phyloP scores from a whole-genome alignment of 1,284 basidiomycete genomes.

The Ustilago loliicola region DNA sequence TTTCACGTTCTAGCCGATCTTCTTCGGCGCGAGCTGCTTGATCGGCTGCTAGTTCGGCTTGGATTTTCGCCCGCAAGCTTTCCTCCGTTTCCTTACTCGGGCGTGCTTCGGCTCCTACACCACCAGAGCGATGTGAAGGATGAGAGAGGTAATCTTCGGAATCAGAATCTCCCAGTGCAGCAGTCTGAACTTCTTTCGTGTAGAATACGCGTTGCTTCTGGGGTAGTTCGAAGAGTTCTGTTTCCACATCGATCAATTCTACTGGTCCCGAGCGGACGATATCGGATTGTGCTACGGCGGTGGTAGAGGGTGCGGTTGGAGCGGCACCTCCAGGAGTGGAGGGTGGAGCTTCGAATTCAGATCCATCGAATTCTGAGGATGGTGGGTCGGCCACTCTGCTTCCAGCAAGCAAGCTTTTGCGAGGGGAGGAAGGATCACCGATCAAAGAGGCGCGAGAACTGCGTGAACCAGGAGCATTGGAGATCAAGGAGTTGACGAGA shows the following conservation, averaged over 20 bases:
- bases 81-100: slow-evolving; percentile 32
- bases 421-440: slow-evolving; percentile 29
- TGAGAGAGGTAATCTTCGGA: slow-evolving; percentile 71
- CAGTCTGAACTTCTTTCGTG: slow-evolving; percentile 86
- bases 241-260: slow-evolving; percentile 81
- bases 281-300: slow-evolving; percentile 1
- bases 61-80: slow-evolving; percentile 39
- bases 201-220: slow-evolving; percentile 87
- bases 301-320: slow-evolving; percentile 15
- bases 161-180: slow-evolving; percentile 71
- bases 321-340: slow-evolving; percentile 31
- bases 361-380: slow-evolving; percentile 49
- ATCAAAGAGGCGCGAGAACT: slow-evolving; percentile 24
- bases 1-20: slow-evolving; percentile 76
- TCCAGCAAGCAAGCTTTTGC: slow-evolving; percentile 25
- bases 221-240: slow-evolving; percentile 89
- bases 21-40: slow-evolving; percentile 73
- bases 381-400: slow-evolving; percentile 17
- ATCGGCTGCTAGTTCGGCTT: slow-evolving; percentile 64
- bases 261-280: slow-evolving; percentile 70
- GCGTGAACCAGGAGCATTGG: slow-evolving; percentile 15
- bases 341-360: slow-evolving; percentile 38
- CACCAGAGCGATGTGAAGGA: slow-evolving; percentile 78
- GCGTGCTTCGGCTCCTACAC: slow-evolving; percentile 32
- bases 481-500: slow-evolving; percentile 62